Conservation (phyloP, 768 basidiomycete genomes). For the Pleurotus giganteus region DNA sequence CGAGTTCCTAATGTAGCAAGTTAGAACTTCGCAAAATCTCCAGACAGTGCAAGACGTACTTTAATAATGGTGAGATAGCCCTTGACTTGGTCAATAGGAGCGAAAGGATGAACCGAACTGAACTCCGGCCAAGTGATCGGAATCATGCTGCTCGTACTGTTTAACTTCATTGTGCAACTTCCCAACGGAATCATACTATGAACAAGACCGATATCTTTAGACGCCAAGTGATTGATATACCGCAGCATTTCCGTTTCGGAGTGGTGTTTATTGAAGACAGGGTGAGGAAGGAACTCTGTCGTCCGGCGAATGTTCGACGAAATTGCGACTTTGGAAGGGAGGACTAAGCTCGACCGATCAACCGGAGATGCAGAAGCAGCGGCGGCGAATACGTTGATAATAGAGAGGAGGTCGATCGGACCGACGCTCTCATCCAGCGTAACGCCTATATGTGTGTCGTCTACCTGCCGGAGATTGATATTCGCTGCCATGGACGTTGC, state of each 20-base stretch:
- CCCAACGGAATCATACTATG: conserved; percentile 97
- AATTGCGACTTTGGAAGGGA: conserved; percentile 43
- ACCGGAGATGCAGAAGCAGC: conserved; percentile 52
- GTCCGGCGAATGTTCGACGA: conserved; percentile 57
- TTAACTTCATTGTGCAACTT: conserved; percentile 98
- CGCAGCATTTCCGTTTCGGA: conserved; percentile 99
- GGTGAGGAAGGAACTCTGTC: conserved; percentile 75
- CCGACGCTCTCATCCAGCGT: conserved; percentile 92
- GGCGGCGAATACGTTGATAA: conserved; percentile 80
- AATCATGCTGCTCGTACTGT: conserved; percentile 97
- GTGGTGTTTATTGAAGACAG: conserved; percentile 95
- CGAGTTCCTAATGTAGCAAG: conserved; percentile 65
- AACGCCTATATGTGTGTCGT: conserved; percentile 75
- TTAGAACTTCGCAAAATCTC: neutral
- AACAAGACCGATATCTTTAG: conserved; percentile 91
- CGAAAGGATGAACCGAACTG: conserved; percentile 88
- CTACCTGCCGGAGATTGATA: conserved; percentile 84
- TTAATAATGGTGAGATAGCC: conserved; percentile 85
- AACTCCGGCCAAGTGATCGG: conserved; percentile 96
- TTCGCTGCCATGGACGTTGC: conserved; percentile 55
- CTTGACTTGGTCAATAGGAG: conserved; percentile 81
- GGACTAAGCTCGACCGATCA: conserved; percentile 45
- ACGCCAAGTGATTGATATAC: conserved; percentile 90
- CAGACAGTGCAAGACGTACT: conserved; percentile 31
- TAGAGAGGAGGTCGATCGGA: conserved; percentile 66